Base-by-base conservation (phyloP, 805 yeast genomes). In the Starmerella potacharoeniae region DNA sequence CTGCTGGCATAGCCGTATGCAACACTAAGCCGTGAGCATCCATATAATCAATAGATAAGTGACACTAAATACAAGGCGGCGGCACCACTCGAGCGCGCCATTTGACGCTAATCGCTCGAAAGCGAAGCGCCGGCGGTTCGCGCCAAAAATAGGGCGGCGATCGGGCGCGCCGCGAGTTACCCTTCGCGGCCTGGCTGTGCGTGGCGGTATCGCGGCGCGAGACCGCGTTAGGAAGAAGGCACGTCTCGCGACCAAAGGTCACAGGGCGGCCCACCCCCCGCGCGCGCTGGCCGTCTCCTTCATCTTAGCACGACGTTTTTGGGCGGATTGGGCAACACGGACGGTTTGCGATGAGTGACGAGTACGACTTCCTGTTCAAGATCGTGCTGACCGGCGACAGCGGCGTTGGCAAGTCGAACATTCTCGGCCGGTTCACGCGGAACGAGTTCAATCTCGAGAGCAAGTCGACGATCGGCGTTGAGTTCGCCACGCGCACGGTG, bases 391-490 rank as follows among this genome's bases (percentile, higher is more conserved):
- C 93, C 69, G 97, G 97, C 47, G 97, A 93, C 70, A 86, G 96
- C 11, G 95, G 96, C 54, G 97, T 93, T 51, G 98, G 98, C 57
- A 91, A 91, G 70, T 87, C 97, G 65, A 93, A 93, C 73, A 77
- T 91, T 57, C 78, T 91, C 54, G 86, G 95, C 52, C 81, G 98
- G 65, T 91, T 91, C 76, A 89, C 97, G 11, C 81, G 96, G 60
- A 90, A 91, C 71, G 97, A 91, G 71, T 91, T 93, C 75, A 89
- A 90, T 73, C 78, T 90, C 60, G 97, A 93, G 69, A 83, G 93
- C 16, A 83, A 93, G 71, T 85, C 95, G 53, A 91, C 98, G 31
- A 91, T 91, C 67, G 98, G 98, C 49, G 98, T 93, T 51, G 98
- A 93, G 71, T 91, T 91, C 74, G 97, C 97, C 45, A 93, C 97